Percentiles rank a stretch among this genome's conserved stretches.
These are phyloP conservation scores for Agrocybe praecox DNA, from an alignment of 768 basidiomycete species.

Conservation along the genomic window DNA sequence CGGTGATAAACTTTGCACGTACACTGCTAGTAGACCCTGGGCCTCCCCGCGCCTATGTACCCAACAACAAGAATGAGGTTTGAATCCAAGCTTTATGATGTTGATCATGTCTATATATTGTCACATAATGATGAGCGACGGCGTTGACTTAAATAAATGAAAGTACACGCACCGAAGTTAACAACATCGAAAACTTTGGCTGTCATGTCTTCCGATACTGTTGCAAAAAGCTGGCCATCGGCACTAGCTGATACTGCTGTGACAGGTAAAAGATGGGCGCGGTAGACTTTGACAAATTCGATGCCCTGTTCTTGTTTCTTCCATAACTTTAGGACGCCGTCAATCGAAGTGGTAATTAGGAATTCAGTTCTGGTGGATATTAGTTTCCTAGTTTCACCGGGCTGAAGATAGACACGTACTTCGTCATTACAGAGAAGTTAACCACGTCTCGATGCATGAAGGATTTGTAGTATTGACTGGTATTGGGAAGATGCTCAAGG, in stretches of 20 bases:
- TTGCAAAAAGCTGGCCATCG: conserved; percentile 92
- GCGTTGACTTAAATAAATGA: background rate
- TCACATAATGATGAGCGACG: background rate
- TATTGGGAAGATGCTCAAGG: conserved; percentile 87
- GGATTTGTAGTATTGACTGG: conserved; percentile 94
- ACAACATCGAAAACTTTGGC: conserved; percentile 97
- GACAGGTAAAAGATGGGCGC: conserved; percentile 85
- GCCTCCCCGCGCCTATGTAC: conserved; percentile 89
- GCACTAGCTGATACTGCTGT: conserved; percentile 82
- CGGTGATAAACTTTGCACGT: conserved; percentile 24
- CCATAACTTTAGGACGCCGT: conserved; percentile 98
- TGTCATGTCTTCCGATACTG: conserved; percentile 86
- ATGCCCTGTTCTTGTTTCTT: conserved; percentile 96
- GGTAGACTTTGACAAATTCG: conserved; percentile 98
- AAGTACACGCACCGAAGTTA: conserved; percentile 80
- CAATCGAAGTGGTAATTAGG: conserved; percentile 90
- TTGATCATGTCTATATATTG: conserved; percentile 98
- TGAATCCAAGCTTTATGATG: conserved; percentile 88
- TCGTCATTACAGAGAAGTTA: conserved; percentile 88
- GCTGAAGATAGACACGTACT: conserved; percentile 56
- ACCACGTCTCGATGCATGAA: conserved; percentile 97
- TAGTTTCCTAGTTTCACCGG: too few relatives aligned
- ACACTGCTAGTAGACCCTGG: conserved; percentile 88
- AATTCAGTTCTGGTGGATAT: conserved; percentile 93
- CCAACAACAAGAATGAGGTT: conserved; percentile 92